Evolutionary conservation across 2,329 filamentous ascomycete genomes (phyloP).

Genomic region (Fusarium redolens): DNA sequence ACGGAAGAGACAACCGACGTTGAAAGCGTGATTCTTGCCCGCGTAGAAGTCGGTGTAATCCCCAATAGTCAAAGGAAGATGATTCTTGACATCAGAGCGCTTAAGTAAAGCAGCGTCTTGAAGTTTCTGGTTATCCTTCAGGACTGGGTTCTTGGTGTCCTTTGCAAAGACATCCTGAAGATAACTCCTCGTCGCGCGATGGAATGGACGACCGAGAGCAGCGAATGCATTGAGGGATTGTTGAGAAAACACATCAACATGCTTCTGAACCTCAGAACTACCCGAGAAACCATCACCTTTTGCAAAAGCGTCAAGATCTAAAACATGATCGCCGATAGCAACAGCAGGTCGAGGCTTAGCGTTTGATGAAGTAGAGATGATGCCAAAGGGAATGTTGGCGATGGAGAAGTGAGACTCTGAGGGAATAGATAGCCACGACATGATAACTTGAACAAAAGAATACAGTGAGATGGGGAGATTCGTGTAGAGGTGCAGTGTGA

Average conservation of each 20-base stretch:
- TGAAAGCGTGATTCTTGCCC: conserved; percentile 80
- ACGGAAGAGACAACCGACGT: conserved; percentile 77
- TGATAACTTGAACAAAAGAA: neutral
- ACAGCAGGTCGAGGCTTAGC: conserved; percentile 71
- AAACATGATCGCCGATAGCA: conserved; percentile 77
- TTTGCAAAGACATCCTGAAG: conserved; percentile 71
- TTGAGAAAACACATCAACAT: conserved; percentile 43
- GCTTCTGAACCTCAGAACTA: conserved; percentile 41
- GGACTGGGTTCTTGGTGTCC: conserved; percentile 57
- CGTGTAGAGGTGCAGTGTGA: neutral
- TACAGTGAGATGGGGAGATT: neutral
- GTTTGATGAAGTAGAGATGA: conserved; percentile 74
- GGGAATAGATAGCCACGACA: conserved; percentile 50
- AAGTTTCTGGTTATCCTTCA: conserved; percentile 52
- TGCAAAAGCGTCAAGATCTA: conserved; percentile 76
- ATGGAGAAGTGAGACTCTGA: conserved; percentile 59
- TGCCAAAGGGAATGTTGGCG: conserved; percentile 85
- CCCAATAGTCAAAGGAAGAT: conserved; percentile 80
- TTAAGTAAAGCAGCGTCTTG: conserved; percentile 46
- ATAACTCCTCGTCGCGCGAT: conserved; percentile 76
- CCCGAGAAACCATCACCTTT: conserved; percentile 53
- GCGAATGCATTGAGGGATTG: conserved; percentile 52
- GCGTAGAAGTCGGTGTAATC: conserved; percentile 91
- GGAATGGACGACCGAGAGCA: conserved; percentile 72
- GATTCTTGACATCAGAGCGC: conserved; percentile 66